Evolutionary conservation across 768 basidiomycete genomes (phyloP).

Genomic region (Serendipita indica): DNA sequence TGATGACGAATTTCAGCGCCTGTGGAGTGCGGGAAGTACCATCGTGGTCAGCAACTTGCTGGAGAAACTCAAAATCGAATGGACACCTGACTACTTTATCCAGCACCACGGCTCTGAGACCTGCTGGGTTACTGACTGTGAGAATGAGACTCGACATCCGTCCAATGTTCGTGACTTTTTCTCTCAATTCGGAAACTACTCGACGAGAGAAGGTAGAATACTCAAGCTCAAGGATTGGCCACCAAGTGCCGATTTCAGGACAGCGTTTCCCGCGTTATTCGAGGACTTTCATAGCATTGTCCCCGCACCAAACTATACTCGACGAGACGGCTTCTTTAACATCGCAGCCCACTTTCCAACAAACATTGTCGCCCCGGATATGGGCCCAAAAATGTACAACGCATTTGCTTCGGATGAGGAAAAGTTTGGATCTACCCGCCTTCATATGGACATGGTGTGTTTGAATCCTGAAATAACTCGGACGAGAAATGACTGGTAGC

Average conservation of each 20-base stretch:
- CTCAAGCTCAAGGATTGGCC: constrained; percentile 70
- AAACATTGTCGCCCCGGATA: constrained; percentile 64
- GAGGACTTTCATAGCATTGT: constrained; percentile 72
- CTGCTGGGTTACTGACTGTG: constrained; percentile 70
- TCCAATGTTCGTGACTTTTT: constrained; percentile 72
- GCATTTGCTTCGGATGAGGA: constrained; percentile 59
- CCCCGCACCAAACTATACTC: constrained; percentile 80
- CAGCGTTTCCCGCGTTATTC: constrained; percentile 69
- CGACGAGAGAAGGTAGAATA: not conserved
- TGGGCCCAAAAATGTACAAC: constrained; percentile 91
- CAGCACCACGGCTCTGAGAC: constrained; percentile 45
- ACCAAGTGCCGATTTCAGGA: constrained; percentile 68
- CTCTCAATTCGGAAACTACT: constrained; percentile 51
- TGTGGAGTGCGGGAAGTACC: constrained; percentile 66
- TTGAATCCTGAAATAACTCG: no score
- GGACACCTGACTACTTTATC: constrained; percentile 76
- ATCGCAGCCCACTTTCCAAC: constrained; percentile 78
- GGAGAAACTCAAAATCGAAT: constrained; percentile 46
- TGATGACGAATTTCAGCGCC: constrained; percentile 41
- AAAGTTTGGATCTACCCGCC: constrained; percentile 69
- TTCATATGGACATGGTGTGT: constrained; percentile 86
- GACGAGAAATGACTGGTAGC: no score
- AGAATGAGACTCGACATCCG: constrained; percentile 47
- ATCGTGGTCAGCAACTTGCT: constrained; percentile 59
- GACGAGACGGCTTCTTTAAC: constrained; percentile 78